A percentile compares a stretch with the other conserved stretches of the same genome.
Conservation (phyloP, 768 basidiomycete genomes). For the Leccinellum luteum region DNA sequence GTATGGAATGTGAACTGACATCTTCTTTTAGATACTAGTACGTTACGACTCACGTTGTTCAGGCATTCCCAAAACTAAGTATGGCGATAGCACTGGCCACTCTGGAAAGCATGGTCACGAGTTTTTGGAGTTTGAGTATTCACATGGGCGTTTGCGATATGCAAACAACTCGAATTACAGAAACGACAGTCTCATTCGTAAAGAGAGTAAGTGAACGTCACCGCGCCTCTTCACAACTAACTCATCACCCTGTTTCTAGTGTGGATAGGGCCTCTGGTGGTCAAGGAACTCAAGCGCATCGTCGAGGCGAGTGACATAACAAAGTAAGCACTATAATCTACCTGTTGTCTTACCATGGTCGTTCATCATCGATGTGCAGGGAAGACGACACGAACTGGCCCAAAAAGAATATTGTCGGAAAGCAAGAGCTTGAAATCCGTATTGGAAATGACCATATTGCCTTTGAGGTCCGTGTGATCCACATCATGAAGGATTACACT, state of each 20-base stretch:
- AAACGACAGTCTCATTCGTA: conserved; percentile 95
- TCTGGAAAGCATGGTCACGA: conserved; percentile 98
- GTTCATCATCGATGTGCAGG: conserved; percentile 43
- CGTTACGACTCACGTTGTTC: conserved; percentile 17
- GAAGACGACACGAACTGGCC: conserved; percentile 99
- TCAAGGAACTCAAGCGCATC: conserved; percentile 93
- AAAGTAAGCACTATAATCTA: conserved; percentile 50
- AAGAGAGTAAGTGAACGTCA: conserved; percentile 80
- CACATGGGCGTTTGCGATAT: conserved; percentile 93
- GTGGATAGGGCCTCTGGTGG: conserved; percentile 90
- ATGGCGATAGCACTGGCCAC: conserved; percentile 68
- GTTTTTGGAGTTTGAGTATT: conserved; percentile 98
- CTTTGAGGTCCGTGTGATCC: conserved; percentile 69
- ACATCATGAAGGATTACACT: neutral
- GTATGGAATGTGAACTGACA: conserved; percentile 12
- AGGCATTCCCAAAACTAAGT: neutral
- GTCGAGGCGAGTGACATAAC: conserved; percentile 92
- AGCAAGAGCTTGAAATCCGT: conserved; percentile 96
- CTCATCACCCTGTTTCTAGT: conserved; percentile 46
- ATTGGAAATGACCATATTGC: conserved; percentile 94
- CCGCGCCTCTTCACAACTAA: neutral
- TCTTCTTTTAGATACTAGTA: conserved; percentile 48
- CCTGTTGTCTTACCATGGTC: neutral
- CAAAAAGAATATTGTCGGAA: conserved; percentile 97
- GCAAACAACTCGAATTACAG: conserved; percentile 99